Percentiles rank a stretch among this genome's conserved stretches.
Conservation (phyloP, 345 rosid species). For the Citrus maxima region DNA sequence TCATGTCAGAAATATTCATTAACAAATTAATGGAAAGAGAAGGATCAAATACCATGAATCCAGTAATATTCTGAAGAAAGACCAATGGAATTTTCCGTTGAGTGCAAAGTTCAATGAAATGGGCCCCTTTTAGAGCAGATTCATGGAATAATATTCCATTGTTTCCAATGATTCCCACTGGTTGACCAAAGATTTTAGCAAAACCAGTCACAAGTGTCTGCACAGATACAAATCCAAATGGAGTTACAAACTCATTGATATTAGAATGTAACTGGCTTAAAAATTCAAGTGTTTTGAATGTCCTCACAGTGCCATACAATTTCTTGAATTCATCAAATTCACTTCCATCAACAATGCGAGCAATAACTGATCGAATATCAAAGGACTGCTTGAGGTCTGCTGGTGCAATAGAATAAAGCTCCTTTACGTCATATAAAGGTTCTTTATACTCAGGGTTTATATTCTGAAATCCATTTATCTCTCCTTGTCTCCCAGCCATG, state of each 20-base stretch:
- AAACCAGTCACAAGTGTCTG: conserved; percentile 96
- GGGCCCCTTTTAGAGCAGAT: conserved; percentile 97
- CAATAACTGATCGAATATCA: conserved; percentile 88
- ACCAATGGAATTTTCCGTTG: conserved; percentile 87
- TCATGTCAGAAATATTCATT: neutral
- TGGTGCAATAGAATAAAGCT: conserved; percentile 88
- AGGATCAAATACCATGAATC: conserved; percentile 69
- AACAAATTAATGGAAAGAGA: neutral
- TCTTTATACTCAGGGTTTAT: conserved; percentile 46
- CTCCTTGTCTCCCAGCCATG: conserved; percentile 66
- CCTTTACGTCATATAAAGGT: conserved; percentile 75
- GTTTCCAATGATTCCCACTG: conserved; percentile 89
- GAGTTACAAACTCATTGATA: conserved; percentile 6
- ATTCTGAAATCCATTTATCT: conserved; percentile 30
- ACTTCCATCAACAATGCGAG: conserved; percentile 91
- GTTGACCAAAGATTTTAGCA: conserved; percentile 77
- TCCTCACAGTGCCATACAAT: conserved; percentile 89
- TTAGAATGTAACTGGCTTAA: conserved; percentile 1
- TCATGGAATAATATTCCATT: conserved; percentile 89
- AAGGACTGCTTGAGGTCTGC: conserved; percentile 85
- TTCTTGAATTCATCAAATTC: conserved; percentile 98
- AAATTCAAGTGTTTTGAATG: conserved; percentile 16
- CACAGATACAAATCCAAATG: conserved; percentile 20
- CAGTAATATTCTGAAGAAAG: conserved; percentile 94
- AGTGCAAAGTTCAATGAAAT: conserved; percentile 83